phyloP scores from a whole-genome alignment of 1,284 basidiomycete species.

The Heterobasidion occidentale region DNA sequence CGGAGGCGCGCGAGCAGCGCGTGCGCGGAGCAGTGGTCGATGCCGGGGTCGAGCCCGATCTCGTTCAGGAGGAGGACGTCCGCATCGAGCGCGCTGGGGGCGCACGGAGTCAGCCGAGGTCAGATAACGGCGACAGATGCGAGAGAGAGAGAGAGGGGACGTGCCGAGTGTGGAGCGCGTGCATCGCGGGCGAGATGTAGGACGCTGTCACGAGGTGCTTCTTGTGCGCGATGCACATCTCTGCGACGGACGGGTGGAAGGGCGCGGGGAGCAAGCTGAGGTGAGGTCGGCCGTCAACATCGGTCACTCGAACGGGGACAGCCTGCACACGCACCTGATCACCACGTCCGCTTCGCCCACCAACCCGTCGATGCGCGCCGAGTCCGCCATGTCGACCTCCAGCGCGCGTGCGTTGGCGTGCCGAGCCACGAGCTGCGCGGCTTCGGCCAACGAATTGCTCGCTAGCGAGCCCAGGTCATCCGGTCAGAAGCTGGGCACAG shows the following conservation, averaged over 20 bases:
- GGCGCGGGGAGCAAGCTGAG: constrained; percentile 72
- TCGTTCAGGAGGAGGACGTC: constrained; percentile 84
- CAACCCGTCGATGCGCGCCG: constrained; percentile 40
- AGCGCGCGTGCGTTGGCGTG: constrained; percentile 53
- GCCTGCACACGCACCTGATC: constrained; percentile 42
- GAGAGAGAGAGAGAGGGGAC: constrained; percentile 13
- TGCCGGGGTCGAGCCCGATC: constrained; percentile 93
- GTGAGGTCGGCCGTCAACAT: not conserved
- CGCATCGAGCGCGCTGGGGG: constrained; percentile 51
- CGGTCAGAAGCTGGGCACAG: constrained; percentile 1
- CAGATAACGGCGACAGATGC: not conserved
- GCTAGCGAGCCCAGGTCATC: constrained; percentile 34
- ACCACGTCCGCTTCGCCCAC: constrained; percentile 57
- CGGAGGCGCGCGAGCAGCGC: constrained; percentile 60
- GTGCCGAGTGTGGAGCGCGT: constrained; percentile 55
- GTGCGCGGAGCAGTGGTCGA: constrained; percentile 90
- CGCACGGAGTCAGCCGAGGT: not conserved
- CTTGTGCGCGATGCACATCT: constrained; percentile 64
- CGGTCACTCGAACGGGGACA: not conserved
- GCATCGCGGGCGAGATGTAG: constrained; percentile 84
- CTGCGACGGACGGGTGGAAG: constrained; percentile 73
- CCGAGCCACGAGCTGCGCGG: constrained; percentile 42
- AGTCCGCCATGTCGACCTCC: constrained; percentile 57
- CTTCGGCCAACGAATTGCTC: constrained; percentile 64
- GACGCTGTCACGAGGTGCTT: constrained; percentile 90